Percentiles rank a stretch among this genome's conserved stretches.
These are phyloP conservation scores for Liriodendron chinense DNA, from an alignment of 164 flowering plant genomes.

Conservation along the genomic window DNA sequence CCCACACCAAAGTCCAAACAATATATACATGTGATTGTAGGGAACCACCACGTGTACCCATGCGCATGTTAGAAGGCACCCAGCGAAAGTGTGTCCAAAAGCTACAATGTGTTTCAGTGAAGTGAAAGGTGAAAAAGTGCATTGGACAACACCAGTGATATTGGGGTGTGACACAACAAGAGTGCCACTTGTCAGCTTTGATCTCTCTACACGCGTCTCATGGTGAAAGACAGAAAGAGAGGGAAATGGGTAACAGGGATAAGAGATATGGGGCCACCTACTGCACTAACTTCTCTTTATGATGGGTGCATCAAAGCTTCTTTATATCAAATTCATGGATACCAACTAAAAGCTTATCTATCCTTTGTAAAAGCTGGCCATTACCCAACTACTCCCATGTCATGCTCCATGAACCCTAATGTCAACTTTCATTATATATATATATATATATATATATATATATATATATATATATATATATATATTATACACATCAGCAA, in stretches of 20 bases:
- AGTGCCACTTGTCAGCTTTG: background rate
- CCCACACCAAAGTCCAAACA: background rate
- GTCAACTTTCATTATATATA: background rate
- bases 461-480: too few species aligned
- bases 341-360: slow-evolving; percentile 11
- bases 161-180: background rate
- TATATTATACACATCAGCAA: too few species aligned
- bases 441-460: too few species aligned
- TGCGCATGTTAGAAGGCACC: background rate
- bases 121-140: background rate
- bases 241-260: background rate
- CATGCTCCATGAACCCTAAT: background rate
- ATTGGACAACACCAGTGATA: background rate
- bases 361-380: slow-evolving; percentile 9
- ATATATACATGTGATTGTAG: background rate
- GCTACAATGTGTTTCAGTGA: background rate
- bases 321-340: slow-evolving; percentile 8
- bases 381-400: background rate
- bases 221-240: background rate
- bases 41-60: background rate
- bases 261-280: background rate
- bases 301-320: slow-evolving; percentile 10
- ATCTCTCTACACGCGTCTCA: background rate
- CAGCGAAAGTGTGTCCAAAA: background rate
- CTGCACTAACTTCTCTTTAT: slow-evolving; percentile 5